Base-by-base conservation (phyloP, 2,329 filamentous ascomycete genomes). In the Aspergillus proliferans region DNA sequence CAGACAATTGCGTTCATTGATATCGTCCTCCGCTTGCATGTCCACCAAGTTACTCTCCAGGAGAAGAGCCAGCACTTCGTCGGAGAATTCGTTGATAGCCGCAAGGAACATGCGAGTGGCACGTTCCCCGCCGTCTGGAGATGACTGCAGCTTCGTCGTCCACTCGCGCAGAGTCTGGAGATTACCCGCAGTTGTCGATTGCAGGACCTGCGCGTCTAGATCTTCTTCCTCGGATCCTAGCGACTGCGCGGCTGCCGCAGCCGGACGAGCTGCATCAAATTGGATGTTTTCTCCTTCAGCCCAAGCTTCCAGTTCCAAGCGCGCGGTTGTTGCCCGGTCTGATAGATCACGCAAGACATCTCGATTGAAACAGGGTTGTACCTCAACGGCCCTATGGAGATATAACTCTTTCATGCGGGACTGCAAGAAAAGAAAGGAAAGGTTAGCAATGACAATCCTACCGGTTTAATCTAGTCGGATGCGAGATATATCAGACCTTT, bases 371-470 rank as follows among this genome's bases (percentile, higher is more conserved):
- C 94, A 97, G 6, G 93, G 93, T 64, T 97, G 93, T 6, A 97
- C 91, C 69, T 98, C 93, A 54, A 98, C 92, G 7, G 93, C 93
- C 52, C 93, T 82, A 8, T 94, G 94, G 33, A 98, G 83, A 66
- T 97, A 98, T 38, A 97, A 81, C 72, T 97, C 93, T 70, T 98
- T 98, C 51, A 93, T 96, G 69, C 92, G 92, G 46, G 92, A 97
- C 79, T 84, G 67, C 30, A 40, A 50, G 36, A 38, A 47, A 26
- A 26, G 15, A 58, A 73, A 60, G 71, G 71, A 63, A 51, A 61
- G 52, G 43, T 57, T 42, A 54, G 43, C 44, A 30, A 45, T 52
- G 40, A 39, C 18, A 34, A 22, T 15, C 34, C 34, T 40, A 18
- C 5, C 15, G 8, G 9, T 18, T 40, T 14, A 10, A 19, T 22